Base-by-base conservation (phyloP, 306 rosid species). In the Cyclanthera cordifolia region DNA sequence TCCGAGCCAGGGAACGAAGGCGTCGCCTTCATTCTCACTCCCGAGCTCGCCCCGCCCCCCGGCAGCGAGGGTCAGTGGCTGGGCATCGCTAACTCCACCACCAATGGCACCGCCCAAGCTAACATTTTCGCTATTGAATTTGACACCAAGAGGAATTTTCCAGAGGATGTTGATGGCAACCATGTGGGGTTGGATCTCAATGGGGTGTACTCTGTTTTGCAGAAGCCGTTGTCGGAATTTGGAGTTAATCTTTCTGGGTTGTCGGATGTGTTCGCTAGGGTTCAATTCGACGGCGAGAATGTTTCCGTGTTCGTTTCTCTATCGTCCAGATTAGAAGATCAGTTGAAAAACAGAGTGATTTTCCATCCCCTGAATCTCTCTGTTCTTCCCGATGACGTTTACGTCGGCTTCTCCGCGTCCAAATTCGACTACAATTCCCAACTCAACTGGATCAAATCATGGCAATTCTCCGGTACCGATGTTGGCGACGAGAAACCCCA, bases 161-260 rank as follows among this genome's bases (percentile, higher is more conserved):
- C 34, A 1, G 74, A 84, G 58, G 88, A 87, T 59, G 48, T 84
- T 2, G 88, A 90, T 19, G 69, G 67, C 16, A 78, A 84, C 73
- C 95, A 87, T 43, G 85, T 87, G 67, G 96, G 92, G 0, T 72
- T 85, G 75, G 75, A 87, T 75, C 21, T 87, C 15, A 84, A 90
- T 21, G 78, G 88, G 13, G 78, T 90, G 57, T 24, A 68, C 17
- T 87, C 95, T 2, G 24, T 77, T 67, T 20, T 15, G 16, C 82
- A 82, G 48, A 83, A 53, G 0, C 32, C 90, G 2, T 77, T 80
- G n/a, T 67, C 48, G 6, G 59, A 47, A 10, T 63, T 72, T 6
- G 84, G 84, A 10, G 23, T 85, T 25, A 63, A 53, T 46, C 57
- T 85, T 28, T 59, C 85, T 11, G 32, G 39, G 1, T 49, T 15